Evolutionary conservation across 768 basidiomycete genomes (phyloP).

Genomic region (Agaricus subrufescens): DNA sequence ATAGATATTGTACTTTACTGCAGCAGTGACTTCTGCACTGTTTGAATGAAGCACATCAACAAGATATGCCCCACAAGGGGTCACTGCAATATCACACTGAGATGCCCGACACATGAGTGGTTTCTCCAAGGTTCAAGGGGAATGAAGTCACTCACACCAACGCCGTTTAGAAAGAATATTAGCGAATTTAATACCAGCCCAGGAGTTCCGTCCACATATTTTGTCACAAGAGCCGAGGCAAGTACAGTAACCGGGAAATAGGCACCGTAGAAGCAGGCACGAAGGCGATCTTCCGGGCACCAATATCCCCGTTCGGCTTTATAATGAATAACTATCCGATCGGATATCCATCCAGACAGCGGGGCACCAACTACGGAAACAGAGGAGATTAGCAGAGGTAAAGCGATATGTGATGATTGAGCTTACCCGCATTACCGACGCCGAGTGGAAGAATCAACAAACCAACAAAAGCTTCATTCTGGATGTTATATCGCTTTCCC

Average conservation of each 20-base stretch:
- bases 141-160: conserved; percentile 43
- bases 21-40: conserved; percentile 62
- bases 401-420: background rate
- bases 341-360: conserved; percentile 55
- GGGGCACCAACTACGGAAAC: conserved; percentile 49
- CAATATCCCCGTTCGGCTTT: conserved; percentile 46
- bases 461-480: conserved; percentile 53
- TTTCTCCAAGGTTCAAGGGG: conserved; percentile 36
- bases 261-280: conserved; percentile 44
- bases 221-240: conserved; percentile 42
- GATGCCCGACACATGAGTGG: conserved; percentile 34
- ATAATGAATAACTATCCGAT: conserved; percentile 44
- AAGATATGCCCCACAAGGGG: conserved; percentile 51
- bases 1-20: conserved; percentile 33
- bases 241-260: conserved; percentile 52
- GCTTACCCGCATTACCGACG: conserved; percentile 53
- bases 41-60: conserved; percentile 56
- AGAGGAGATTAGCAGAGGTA: background rate
- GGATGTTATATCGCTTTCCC: conserved; percentile 54
- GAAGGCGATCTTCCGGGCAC: conserved; percentile 68
- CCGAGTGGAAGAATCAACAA: conserved; percentile 56
- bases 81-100: conserved; percentile 54
- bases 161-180: conserved; percentile 58
- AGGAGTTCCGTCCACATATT: conserved; percentile 41
- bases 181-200: conserved; percentile 49